Percentiles rank a stretch among this genome's conserved stretches.
These are phyloP conservation scores for Solanum appendiculatum DNA, from an alignment of 257 asterid genomes.

Conservation along the genomic window DNA sequence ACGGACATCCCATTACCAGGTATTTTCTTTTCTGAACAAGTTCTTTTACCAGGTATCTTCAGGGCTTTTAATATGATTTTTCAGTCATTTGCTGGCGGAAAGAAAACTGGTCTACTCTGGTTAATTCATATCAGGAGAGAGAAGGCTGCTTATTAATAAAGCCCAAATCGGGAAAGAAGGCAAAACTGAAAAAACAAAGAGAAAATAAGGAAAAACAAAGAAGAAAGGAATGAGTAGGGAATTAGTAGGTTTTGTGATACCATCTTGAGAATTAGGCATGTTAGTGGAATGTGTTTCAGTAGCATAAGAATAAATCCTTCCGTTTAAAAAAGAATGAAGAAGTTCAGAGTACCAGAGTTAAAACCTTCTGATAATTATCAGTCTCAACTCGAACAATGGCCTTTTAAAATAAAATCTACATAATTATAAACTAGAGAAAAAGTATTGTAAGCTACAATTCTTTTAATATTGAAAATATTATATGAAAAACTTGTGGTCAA, in stretches of 20 bases:
- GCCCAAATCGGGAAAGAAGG: neutral
- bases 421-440: neutral
- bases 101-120: neutral
- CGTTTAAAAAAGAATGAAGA: neutral
- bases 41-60: neutral
- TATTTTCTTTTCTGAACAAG: neutral
- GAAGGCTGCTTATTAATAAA: neutral
- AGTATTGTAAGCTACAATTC: neutral
- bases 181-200: neutral
- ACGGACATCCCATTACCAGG: neutral
- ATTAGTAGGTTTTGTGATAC: neutral
- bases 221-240: neutral
- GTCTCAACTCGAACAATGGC: neutral
- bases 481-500: neutral
- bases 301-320: neutral
- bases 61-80: neutral
- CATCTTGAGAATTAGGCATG: neutral
- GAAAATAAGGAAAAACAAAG: neutral
- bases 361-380: neutral
- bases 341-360: neutral
- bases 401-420: neutral
- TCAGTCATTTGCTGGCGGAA: neutral
- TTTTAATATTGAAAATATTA: neutral
- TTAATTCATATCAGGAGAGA: neutral
- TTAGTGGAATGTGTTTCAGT: neutral